A percentile compares a stretch with the other conserved stretches of the same genome.
Conservation (phyloP, 2,329 filamentous ascomycete species). For the Colletotrichum cuscutae region DNA sequence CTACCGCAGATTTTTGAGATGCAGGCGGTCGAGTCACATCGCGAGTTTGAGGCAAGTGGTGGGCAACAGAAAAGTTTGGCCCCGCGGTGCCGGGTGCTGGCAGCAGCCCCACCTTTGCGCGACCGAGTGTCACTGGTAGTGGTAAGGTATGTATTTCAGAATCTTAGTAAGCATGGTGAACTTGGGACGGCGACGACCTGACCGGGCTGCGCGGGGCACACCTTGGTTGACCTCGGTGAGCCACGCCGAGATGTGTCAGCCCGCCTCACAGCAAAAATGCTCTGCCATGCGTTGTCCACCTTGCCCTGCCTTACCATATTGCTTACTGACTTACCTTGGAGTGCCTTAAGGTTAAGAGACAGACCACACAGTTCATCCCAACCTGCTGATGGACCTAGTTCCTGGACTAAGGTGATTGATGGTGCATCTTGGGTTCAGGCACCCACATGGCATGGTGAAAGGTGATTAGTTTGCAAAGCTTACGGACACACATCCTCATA, state of each 20-base stretch:
- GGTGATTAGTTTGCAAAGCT: neutral
- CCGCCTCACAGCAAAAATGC: neutral
- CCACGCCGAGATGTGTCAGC: neutral
- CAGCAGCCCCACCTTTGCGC: slow-evolving; percentile 10
- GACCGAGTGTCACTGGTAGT: too few relatives aligned
- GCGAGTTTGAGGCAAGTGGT: slow-evolving; percentile 26
- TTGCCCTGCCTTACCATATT: neutral
- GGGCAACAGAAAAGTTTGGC: slow-evolving; percentile 37
- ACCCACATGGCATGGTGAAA: neutral
- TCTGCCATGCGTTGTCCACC: neutral
- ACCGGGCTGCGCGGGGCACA: neutral
- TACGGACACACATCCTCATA: neutral
- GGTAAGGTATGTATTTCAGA: neutral
- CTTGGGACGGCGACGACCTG: slow-evolving; percentile 10
- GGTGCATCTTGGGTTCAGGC: neutral
- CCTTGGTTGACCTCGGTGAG: slow-evolving; percentile 5
- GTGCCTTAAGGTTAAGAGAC: slow-evolving; percentile 1
- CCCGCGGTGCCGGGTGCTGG: slow-evolving; percentile 34
- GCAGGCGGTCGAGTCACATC: slow-evolving; percentile 29
- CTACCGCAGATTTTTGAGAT: slow-evolving; percentile 23
- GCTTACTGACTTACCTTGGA: neutral
- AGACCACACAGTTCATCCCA: slow-evolving; percentile 32
- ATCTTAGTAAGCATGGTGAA: neutral
- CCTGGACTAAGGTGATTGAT: neutral
- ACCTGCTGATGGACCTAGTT: slow-evolving; percentile 1